Percentiles rank a stretch among this genome's conserved stretches.
Conservation (phyloP, 2,329 filamentous ascomycete species). For the Dactylonectria macrodidyma region DNA sequence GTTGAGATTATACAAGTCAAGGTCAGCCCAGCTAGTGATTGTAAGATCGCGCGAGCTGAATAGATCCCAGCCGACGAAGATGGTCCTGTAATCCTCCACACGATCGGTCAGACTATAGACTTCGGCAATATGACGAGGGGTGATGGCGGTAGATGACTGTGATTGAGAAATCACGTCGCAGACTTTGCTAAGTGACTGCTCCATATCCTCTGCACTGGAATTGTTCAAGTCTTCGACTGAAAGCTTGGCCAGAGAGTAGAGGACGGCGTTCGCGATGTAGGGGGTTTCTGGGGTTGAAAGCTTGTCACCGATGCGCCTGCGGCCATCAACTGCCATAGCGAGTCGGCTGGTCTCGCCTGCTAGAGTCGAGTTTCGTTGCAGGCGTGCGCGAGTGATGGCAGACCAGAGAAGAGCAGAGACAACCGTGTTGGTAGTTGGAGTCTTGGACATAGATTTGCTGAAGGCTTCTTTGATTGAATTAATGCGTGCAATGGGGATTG, state of each 20-base stretch:
- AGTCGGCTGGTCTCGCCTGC: constrained; percentile 9
- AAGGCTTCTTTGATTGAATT: constrained; percentile 10
- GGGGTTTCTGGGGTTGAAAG: constrained; percentile 12
- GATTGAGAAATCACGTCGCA: constrained; percentile 12
- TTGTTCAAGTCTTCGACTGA: not conserved
- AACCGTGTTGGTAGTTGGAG: constrained; percentile 21
- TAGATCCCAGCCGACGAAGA: constrained; percentile 30
- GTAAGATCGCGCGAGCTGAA: constrained; percentile 24
- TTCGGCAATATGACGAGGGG: constrained; percentile 22
- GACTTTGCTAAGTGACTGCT: not conserved
- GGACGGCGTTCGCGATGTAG: constrained; percentile 24
- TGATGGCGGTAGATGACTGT: constrained; percentile 4
- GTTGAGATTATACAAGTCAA: constrained; percentile 18
- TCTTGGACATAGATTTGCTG: not conserved
- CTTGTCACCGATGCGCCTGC: constrained; percentile 3
- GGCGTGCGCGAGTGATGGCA: constrained; percentile 12
- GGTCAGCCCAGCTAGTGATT: constrained; percentile 28
- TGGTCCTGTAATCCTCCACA: constrained; percentile 13
- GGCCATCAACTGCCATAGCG: constrained; percentile 26
- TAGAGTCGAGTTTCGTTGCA: not conserved
- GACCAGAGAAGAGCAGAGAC: constrained; percentile 26
- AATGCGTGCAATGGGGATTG: constrained; percentile 12
- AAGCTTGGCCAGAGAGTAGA: constrained; percentile 9
- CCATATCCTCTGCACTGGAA: not conserved
- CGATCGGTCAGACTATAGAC: constrained; percentile 12